These are phyloP conservation scores for Circinella minor DNA, from an alignment of 371 early-diverging fungal species.

Conservation along the genomic window DNA sequence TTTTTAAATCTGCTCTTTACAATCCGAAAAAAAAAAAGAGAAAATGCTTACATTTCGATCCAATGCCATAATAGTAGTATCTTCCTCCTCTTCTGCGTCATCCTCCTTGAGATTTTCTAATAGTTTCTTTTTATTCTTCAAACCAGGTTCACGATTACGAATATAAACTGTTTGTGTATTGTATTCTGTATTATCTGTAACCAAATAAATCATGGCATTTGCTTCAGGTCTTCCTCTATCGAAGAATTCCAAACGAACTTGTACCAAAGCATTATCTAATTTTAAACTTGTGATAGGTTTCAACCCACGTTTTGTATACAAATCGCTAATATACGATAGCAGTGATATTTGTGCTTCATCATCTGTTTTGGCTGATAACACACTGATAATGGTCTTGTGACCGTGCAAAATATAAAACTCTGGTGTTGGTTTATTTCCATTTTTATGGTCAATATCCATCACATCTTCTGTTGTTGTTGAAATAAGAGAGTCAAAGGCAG, in stretches of 20 bases:
- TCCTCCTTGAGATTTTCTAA: not conserved
- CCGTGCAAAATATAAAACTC: conserved; percentile 13
- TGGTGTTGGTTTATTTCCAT: conserved; percentile 4
- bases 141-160: not conserved
- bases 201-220: conserved; percentile 57
- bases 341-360: conserved; percentile 7
- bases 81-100: conserved; percentile 1
- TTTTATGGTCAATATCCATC: not conserved
- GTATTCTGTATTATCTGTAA: conserved; percentile 34
- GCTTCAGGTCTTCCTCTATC: conserved; percentile 54
- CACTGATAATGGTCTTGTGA: not conserved
- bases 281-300: not conserved
- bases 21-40: not conserved
- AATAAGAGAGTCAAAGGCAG: conserved; percentile 47
- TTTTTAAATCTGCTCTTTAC: too few species aligned
- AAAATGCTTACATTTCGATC: not conserved
- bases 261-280: conserved; percentile 42
- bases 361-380: not conserved
- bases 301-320: conserved; percentile 16
- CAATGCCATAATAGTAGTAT: not conserved
- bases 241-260: conserved; percentile 50
- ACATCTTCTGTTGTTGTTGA: not conserved
- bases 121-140: not conserved
- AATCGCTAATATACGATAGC: not conserved
- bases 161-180: conserved; percentile 11